These are phyloP conservation scores for Candida albicans DNA, from an alignment of 1,139 yeast species.

Conservation along the genomic window DNA sequence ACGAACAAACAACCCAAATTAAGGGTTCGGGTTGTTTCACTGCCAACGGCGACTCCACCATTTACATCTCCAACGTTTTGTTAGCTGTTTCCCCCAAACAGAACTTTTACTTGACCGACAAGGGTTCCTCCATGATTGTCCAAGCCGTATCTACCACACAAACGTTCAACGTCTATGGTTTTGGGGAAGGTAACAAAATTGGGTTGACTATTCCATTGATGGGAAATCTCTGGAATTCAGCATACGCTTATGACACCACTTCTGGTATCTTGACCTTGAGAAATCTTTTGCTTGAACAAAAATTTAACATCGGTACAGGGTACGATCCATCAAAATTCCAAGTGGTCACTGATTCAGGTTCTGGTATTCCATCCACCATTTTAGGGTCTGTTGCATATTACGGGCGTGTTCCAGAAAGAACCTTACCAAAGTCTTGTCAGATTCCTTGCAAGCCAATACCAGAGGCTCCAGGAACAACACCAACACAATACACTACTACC, in stretches of 20 bases:
- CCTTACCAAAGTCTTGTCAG: not conserved
- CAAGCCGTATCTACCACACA: conserved; percentile 17
- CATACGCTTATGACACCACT: conserved; percentile 14
- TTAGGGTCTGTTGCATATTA: conserved; percentile 14
- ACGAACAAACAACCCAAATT: conserved; percentile 25
- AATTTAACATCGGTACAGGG: conserved; percentile 24
- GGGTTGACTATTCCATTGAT: conserved; percentile 19
- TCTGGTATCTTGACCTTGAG: conserved; percentile 24
- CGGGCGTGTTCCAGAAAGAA: conserved; percentile 18
- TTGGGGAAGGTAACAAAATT: conserved; percentile 28
- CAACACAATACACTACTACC: not conserved
- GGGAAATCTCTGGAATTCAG: not conserved
- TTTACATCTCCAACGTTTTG: conserved; percentile 19
- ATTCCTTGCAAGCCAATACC: not conserved
- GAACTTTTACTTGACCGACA: conserved; percentile 20
- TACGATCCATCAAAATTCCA: conserved; percentile 14
- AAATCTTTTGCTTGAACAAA: conserved; percentile 9
- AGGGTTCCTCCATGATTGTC: conserved; percentile 20
- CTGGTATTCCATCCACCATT: conserved; percentile 10
- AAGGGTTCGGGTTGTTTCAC: conserved; percentile 30
- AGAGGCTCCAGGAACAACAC: not conserved
- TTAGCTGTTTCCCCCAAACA: conserved; percentile 14
- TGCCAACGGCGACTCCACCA: conserved; percentile 20
- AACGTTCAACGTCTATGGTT: conserved; percentile 29
- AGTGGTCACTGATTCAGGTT: conserved; percentile 16